Evolutionary conservation across 2,329 filamentous ascomycete species (phyloP).

Genomic region (Colletotrichum sidae): DNA sequence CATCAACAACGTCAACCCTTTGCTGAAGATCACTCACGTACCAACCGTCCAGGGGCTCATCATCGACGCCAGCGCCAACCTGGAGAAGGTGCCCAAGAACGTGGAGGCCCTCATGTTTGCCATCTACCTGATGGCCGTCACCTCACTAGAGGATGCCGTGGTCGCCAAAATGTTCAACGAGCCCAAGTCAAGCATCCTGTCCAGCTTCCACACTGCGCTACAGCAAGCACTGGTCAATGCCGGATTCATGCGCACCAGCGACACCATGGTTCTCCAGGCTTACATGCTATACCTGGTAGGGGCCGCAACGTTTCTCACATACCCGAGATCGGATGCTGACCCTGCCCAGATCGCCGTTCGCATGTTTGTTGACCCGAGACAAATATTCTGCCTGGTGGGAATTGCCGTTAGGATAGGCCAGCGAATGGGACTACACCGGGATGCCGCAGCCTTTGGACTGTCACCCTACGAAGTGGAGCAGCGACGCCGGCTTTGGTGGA

Average conservation of each 20-base stretch:
- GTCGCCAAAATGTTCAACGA: constrained; percentile 64
- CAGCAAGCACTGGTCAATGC: constrained; percentile 76
- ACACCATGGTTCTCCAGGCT: constrained; percentile 75
- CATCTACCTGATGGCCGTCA: constrained; percentile 70
- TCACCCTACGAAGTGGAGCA: constrained; percentile 74
- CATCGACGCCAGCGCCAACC: constrained; percentile 69
- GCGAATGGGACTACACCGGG: constrained; percentile 75
- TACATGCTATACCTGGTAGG: constrained; percentile 74
- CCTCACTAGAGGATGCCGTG: constrained; percentile 67
- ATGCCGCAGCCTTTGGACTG: constrained; percentile 63
- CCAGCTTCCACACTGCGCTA: constrained; percentile 66
- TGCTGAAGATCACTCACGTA: constrained; percentile 76
- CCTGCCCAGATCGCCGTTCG: constrained; percentile 55
- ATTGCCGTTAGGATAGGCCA: constrained; percentile 76
- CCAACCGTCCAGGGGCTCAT: constrained; percentile 74
- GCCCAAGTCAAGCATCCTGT: constrained; percentile 61
- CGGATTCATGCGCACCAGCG: constrained; percentile 73
- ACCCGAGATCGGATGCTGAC: constrained; percentile 5
- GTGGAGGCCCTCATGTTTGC: constrained; percentile 77
- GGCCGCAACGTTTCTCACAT: constrained; percentile 4
- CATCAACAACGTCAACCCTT: constrained; percentile 75
- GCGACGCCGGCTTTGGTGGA: constrained; percentile 80
- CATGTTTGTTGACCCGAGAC: constrained; percentile 69
- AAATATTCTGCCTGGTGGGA: constrained; percentile 71
- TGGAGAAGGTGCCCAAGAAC: constrained; percentile 64